A percentile compares a stretch with the other conserved stretches of the same genome.
Evolutionary conservation across 2,329 filamentous ascomycete species (phyloP).

Genomic region (Nannizziopsis barbatae): DNA sequence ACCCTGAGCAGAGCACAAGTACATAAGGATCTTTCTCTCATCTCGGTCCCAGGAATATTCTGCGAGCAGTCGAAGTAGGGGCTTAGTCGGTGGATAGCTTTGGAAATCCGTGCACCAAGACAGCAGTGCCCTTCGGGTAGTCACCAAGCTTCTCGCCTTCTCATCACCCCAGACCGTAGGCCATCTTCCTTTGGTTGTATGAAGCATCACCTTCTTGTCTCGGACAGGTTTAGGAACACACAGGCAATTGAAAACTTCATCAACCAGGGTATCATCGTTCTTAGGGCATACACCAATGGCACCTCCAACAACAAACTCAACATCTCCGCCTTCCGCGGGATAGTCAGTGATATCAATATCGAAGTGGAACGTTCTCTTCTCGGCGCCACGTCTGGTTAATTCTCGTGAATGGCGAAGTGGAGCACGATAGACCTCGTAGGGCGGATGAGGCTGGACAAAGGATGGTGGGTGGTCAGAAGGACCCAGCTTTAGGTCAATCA

Average conservation of each 20-base stretch:
- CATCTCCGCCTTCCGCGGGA: slow-evolving; percentile 62
- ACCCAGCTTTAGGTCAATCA: slow-evolving; percentile 25
- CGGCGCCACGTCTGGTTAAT: slow-evolving; percentile 74
- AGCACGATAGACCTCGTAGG: slow-evolving; percentile 85
- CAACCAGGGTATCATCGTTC: slow-evolving; percentile 65
- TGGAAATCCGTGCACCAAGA: slow-evolving; percentile 94
- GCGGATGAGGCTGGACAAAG: slow-evolving; percentile 90
- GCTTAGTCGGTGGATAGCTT: slow-evolving; percentile 83
- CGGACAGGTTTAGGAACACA: slow-evolving; percentile 70
- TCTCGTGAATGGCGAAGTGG: slow-evolving; percentile 74
- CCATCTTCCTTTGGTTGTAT: slow-evolving; percentile 75
- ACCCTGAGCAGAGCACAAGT: slow-evolving; percentile 77
- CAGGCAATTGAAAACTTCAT: slow-evolving; percentile 72
- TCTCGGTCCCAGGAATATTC: slow-evolving; percentile 69
- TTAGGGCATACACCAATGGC: slow-evolving; percentile 89
- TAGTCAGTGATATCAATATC: slow-evolving; percentile 95
- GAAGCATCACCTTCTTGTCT: slow-evolving; percentile 69
- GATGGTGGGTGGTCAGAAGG: slow-evolving; percentile 58
- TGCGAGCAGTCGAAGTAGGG: slow-evolving; percentile 69
- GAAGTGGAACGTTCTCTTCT: slow-evolving; percentile 96
- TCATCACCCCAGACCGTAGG: slow-evolving; percentile 98
- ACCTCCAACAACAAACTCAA: slow-evolving; percentile 93
- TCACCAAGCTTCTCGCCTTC: slow-evolving; percentile 68
- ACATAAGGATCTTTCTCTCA: slow-evolving; percentile 81
- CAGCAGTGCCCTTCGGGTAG: slow-evolving; percentile 80